A percentile compares a stretch with the other conserved stretches of the same genome.
These are phyloP conservation scores for Pelargonium cotyledonis DNA, from an alignment of 441 rosid genomes.

Conservation along the genomic window DNA sequence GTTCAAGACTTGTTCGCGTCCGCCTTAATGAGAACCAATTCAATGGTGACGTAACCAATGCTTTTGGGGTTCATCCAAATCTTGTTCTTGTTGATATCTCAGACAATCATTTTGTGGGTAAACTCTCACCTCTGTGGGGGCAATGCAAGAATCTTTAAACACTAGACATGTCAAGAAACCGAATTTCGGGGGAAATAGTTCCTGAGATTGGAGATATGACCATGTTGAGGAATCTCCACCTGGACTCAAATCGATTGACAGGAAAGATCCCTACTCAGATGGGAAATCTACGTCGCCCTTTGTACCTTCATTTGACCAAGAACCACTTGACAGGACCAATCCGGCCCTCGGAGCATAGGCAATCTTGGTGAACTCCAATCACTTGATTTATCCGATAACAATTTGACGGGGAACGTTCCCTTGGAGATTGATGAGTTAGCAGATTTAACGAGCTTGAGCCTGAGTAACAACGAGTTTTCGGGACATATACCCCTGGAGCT, in stretches of 20 bases:
- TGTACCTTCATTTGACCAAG: constrained; percentile 44
- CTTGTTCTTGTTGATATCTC: constrained; percentile 35
- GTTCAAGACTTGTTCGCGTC: constrained; percentile 35
- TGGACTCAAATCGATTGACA: constrained; percentile 39
- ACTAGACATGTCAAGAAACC: constrained; percentile 42
- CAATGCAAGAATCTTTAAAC: constrained; percentile 44
- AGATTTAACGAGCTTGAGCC: constrained; percentile 36
- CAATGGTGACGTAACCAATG: constrained; percentile 40
- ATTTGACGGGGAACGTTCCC: constrained; percentile 34
- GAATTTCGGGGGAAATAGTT: constrained; percentile 46
- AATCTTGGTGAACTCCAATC: constrained; percentile 23
- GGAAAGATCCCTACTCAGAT: constrained; percentile 46
- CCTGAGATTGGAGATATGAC: constrained; percentile 41
- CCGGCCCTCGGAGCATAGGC: constrained; percentile 34
- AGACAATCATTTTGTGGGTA: constrained; percentile 41
- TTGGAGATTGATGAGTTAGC: constrained; percentile 31
- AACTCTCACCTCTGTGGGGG: constrained; percentile 53
- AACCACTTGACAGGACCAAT: constrained; percentile 44
- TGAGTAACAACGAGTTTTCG: constrained; percentile 47
- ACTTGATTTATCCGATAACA: constrained; percentile 49
- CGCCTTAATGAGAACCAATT: constrained; percentile 48
- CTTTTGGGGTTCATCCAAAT: constrained; percentile 46
- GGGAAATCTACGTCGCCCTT: constrained; percentile 30
- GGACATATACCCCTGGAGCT: constrained; percentile 44
- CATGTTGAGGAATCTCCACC: constrained; percentile 30